Percentiles rank a stretch among this genome's conserved stretches.
phyloP scores from a whole-genome alignment of 345 rosid species.

The Citropsis articulata region DNA sequence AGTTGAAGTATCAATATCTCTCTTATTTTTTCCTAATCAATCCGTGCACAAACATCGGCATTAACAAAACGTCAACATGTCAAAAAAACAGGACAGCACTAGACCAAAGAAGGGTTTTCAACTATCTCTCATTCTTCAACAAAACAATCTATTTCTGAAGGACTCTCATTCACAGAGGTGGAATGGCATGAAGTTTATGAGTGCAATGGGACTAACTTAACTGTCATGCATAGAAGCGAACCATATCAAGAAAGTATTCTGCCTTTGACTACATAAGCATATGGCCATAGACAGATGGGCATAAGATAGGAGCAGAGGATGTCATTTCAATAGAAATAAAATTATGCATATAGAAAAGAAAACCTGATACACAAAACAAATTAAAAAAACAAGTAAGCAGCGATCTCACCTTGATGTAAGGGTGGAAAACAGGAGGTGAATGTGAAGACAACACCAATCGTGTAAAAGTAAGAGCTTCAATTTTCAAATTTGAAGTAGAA shows the following conservation, averaged over 20 bases:
- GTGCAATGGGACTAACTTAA: not conserved
- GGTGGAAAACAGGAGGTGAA: conserved; percentile 92
- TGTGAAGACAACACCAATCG: conserved; percentile 93
- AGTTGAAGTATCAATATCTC: not conserved
- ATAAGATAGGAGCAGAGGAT: not conserved
- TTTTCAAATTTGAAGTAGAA: conserved; percentile 94
- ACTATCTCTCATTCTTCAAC: not conserved
- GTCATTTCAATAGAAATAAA: not conserved
- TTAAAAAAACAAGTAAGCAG: not conserved
- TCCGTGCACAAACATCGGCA: not conserved
- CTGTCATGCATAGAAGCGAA: not conserved
- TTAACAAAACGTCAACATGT: not conserved
- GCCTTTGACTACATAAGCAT: not conserved
- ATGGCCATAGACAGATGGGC: not conserved
- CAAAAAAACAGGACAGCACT: not conserved
- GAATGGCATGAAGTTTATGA: not conserved
- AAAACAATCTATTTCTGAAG: not conserved
- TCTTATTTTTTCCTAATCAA: not conserved
- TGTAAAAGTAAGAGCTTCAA: conserved; percentile 86
- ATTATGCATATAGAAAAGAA: not conserved
- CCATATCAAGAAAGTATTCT: not conserved
- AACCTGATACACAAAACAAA: not conserved
- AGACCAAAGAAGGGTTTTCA: not conserved
- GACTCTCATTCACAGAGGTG: not conserved
- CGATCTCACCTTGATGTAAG: conserved; percentile 80